Evolutionary conservation across 768 basidiomycete genomes (phyloP).

Genomic region (Hypsizygus marmoreus): DNA sequence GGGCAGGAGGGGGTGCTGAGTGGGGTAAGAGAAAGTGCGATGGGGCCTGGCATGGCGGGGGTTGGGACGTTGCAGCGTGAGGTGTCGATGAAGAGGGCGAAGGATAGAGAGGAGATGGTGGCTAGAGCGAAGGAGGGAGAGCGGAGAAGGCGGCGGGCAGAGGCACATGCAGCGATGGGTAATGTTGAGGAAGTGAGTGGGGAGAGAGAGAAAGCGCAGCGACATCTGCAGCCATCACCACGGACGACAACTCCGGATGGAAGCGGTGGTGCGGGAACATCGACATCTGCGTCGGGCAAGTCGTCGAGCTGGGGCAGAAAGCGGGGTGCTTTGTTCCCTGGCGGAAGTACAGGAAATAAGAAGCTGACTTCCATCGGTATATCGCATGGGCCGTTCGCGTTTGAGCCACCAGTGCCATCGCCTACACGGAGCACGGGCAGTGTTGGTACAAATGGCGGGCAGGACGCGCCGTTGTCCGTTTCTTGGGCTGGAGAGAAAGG

Average conservation of each 20-base stretch:
- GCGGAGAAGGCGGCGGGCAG: slow-evolving; percentile 16
- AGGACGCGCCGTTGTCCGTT: slow-evolving; percentile 14
- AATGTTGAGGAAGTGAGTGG: slow-evolving; percentile 26
- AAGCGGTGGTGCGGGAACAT: slow-evolving; percentile 29
- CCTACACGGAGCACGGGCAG: slow-evolving; percentile 37
- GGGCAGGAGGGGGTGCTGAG: slow-evolving; percentile 10
- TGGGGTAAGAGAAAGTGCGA: slow-evolving; percentile 34
- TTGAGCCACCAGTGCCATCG: slow-evolving; percentile 67
- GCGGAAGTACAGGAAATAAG: slow-evolving; percentile 29
- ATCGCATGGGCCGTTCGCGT: slow-evolving; percentile 64
- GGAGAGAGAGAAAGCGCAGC: slow-evolving; percentile 32
- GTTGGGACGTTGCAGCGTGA: slow-evolving; percentile 47
- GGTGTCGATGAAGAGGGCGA: slow-evolving; percentile 38
- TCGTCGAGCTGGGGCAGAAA: slow-evolving; percentile 63
- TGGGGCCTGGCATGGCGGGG: slow-evolving; percentile 45
- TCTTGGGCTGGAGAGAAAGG: slow-evolving; percentile 22
- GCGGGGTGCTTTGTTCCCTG: slow-evolving; percentile 38
- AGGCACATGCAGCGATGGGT: slow-evolving; percentile 11
- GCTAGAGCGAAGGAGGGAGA: slow-evolving; percentile 19
- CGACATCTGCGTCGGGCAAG: slow-evolving; percentile 46
- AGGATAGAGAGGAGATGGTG: slow-evolving; percentile 38
- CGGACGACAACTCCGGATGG: slow-evolving; percentile 12
- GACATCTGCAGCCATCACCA: not conserved
- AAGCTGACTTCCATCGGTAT: slow-evolving; percentile 36
- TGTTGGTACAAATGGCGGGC: slow-evolving; percentile 18